Evolutionary conservation across 352 stramenopile species (phyloP).

Genomic region (Globisporangium middletonii): DNA sequence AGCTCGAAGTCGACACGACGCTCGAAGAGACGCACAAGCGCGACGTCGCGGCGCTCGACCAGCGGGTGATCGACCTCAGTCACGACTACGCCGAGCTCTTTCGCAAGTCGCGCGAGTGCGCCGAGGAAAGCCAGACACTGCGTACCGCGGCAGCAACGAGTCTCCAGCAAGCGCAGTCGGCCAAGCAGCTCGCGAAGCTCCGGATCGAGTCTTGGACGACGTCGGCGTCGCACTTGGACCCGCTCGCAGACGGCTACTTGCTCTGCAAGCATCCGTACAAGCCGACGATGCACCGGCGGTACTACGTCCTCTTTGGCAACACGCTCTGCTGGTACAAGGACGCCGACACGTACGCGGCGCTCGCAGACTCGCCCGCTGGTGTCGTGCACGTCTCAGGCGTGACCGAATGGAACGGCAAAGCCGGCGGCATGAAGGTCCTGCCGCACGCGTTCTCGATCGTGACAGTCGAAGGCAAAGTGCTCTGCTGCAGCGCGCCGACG

Average conservation of each 20-base stretch:
- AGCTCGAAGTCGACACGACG: slow-evolving; percentile 47
- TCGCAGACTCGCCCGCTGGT: slow-evolving; percentile 41
- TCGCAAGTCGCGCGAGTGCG: slow-evolving; percentile 18
- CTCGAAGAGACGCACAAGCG: slow-evolving; percentile 38
- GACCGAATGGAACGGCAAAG: slow-evolving; percentile 56
- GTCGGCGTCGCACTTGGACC: slow-evolving; percentile 55
- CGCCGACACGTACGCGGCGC: slow-evolving; percentile 45
- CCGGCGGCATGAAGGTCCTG: slow-evolving; percentile 42
- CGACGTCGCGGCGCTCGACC: slow-evolving; percentile 22
- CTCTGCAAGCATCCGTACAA: slow-evolving; percentile 59
- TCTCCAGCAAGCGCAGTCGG: slow-evolving; percentile 49
- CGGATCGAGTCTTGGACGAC: slow-evolving; percentile 56
- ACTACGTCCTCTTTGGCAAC: slow-evolving; percentile 75
- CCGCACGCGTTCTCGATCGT: slow-evolving; percentile 49
- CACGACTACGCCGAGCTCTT: slow-evolving; percentile 26
- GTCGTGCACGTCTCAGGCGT: slow-evolving; percentile 64
- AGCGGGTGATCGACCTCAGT: slow-evolving; percentile 14
- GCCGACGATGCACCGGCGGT: slow-evolving; percentile 61
- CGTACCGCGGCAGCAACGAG: slow-evolving; percentile 37
- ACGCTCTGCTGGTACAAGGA: slow-evolving; percentile 80
- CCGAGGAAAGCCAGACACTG: slow-evolving; percentile 30
- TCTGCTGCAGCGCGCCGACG: slow-evolving; percentile 57
- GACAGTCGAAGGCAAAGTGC: slow-evolving; percentile 64
- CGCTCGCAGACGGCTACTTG: slow-evolving; percentile 65
- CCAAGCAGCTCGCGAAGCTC: slow-evolving; percentile 41